Percentiles rank a stretch among this genome's conserved stretches.
phyloP scores from a whole-genome alignment of 2,329 filamentous ascomycete species.

The Erysiphe pulchra region DNA sequence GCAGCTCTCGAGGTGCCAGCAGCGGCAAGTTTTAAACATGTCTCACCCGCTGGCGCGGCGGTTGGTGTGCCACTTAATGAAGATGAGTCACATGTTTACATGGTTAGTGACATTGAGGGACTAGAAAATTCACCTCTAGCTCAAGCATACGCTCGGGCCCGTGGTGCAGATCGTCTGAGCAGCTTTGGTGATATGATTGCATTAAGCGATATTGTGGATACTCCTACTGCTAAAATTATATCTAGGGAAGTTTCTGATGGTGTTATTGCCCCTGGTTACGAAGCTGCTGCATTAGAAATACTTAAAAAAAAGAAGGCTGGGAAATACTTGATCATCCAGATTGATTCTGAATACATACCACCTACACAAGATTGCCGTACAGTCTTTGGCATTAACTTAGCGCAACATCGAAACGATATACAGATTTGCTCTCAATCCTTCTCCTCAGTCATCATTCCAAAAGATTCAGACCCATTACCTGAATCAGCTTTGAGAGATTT shows the following conservation, averaged over 20 bases:
- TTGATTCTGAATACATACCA: conserved; percentile 74
- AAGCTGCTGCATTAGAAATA: conserved; percentile 64
- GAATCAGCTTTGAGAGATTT: conserved; percentile 70
- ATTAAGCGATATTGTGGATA: conserved; percentile 70
- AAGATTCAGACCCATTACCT: conserved; percentile 45
- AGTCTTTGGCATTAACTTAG: conserved; percentile 70
- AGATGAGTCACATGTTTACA: conserved; percentile 90
- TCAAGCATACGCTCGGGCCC: conserved; percentile 84
- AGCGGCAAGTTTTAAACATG: conserved; percentile 96
- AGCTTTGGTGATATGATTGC: conserved; percentile 95
- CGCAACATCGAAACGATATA: conserved; percentile 82
- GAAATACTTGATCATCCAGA: conserved; percentile 86
- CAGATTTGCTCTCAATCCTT: conserved; percentile 70
- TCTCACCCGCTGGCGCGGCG: conserved; percentile 85
- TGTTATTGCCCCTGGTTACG: conserved; percentile 75
- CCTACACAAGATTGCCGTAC: conserved; percentile 49
- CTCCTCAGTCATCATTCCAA: conserved; percentile 62
- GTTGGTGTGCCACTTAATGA: conserved; percentile 70
- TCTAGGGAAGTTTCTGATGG: conserved; percentile 94
- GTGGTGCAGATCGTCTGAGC: conserved; percentile 94
- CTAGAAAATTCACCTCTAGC: conserved; percentile 69
- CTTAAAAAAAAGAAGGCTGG: conserved; percentile 96
- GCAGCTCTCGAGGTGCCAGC: conserved; percentile 66
- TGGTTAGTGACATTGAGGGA: conserved; percentile 83
- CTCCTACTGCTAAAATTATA: conserved; percentile 90